phyloP scores from a whole-genome alignment of 2,329 filamentous ascomycete genomes.

The Orbilia brochopaga region DNA sequence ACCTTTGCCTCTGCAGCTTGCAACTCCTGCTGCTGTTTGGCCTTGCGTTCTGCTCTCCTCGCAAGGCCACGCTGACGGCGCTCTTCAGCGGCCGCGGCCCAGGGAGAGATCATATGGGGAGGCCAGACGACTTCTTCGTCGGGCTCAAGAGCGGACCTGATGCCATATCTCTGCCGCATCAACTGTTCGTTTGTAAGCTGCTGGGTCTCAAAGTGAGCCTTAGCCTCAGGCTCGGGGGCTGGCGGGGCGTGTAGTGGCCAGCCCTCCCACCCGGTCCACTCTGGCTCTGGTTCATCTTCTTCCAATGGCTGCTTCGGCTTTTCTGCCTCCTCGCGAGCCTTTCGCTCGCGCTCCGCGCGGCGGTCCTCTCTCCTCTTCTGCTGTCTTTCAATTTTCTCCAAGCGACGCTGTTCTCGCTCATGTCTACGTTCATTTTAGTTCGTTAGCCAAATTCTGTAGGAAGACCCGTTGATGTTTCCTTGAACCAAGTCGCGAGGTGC shows the following conservation, averaged over 20 bases:
- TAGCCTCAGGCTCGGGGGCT: not conserved
- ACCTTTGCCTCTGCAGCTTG: not conserved
- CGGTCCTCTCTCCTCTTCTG: not conserved
- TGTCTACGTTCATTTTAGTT: not conserved
- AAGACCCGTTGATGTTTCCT: not conserved
- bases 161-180: conserved; percentile 3
- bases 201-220: not conserved
- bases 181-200: not conserved
- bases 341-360: not conserved
- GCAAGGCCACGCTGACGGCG: not conserved
- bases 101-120: not conserved
- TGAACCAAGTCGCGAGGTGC: not conserved
- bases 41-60: conserved; percentile 3
- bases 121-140: conserved; percentile 3
- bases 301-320: not conserved
- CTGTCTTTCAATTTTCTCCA: not conserved
- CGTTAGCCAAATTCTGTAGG: not conserved
- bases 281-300: not conserved
- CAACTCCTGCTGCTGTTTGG: not conserved
- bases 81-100: conserved; percentile 6
- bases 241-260: not conserved
- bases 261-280: not conserved
- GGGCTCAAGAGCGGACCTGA: conserved; percentile 13
- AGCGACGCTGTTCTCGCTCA: not conserved
- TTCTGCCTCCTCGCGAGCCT: not conserved